Base-by-base conservation (phyloP, 2,329 filamentous ascomycete genomes). In the Cercospora zeae-maydis region DNA sequence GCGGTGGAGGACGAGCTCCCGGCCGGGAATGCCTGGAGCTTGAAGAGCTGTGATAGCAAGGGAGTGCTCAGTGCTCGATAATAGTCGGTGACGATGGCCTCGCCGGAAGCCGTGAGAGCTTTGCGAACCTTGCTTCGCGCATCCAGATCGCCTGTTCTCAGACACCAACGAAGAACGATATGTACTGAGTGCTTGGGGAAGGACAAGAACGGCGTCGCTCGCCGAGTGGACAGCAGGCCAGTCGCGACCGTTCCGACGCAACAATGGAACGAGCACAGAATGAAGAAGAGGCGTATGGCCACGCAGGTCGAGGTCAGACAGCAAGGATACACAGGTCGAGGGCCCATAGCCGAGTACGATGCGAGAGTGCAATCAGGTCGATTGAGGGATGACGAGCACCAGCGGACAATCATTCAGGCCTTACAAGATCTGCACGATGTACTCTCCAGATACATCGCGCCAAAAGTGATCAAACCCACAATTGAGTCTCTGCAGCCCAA, bases 331-430 rank as follows among this genome's bases (percentile, higher is more conserved):
- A 55, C 47, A 3, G 59, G 63, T n/a, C 60, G 59, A 33, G 93
- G 93, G 0, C 95, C 95, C 2, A 83, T 98, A 72, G 84, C 87
- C 67, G 93, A 98, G 77, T 99, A 99, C 76, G 89, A 97, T 75
- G 82, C 84, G 63, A 86, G 93, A 52, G 93, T 99, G 8, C 81
- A 86, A 52, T 79, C 82, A 47, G 91, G 92, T 10, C 81, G 85
- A 54, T 76, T 99, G 67, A 85, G 89, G 67, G 91, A 98, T 75
- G 95, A 99, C 75, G 87, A 92, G 67, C 91, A 97, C 77, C 95
- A 99, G 77, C 83, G 95, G 83, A 88, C 88, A 45, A 93, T 99
- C 69, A 93, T 99, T 70, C 86, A 95, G 74, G 90, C 86, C 72
- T 83, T 99, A 5, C 92, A 99, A 78, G 88, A 93, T 74, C 86